phyloP scores from a whole-genome alignment of 257 asterid genomes.

The Jasminum sambac region DNA sequence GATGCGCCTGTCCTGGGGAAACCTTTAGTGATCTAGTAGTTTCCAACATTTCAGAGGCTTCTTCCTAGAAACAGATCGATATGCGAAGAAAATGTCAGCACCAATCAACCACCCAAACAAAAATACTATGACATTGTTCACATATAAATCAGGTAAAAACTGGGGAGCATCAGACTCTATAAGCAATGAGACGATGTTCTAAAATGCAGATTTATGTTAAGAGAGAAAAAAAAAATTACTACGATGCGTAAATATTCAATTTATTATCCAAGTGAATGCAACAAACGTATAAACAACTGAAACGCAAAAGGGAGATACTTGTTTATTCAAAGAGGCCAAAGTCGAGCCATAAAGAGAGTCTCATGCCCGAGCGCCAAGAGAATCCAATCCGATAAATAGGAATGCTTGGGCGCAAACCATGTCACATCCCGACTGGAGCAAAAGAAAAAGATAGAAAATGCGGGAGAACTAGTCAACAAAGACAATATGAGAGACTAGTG shows the following conservation, averaged over 20 bases:
- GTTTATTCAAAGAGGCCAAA: too few species aligned
- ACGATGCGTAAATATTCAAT: neutral
- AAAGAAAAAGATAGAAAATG: too few species aligned
- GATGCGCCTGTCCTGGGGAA: conserved; percentile 81
- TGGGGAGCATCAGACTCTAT: neutral
- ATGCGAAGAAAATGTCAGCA: conserved; percentile 15
- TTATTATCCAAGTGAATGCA: neutral
- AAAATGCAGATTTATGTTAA: neutral
- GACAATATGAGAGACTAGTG: neutral
- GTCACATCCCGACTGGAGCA: too few species aligned
- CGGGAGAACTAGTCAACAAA: too few species aligned
- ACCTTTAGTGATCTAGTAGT: conserved; percentile 37
- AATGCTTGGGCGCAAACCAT: too few species aligned
- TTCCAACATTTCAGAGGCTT: conserved; percentile 44
- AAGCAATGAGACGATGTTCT: neutral
- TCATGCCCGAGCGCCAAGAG: too few species aligned
- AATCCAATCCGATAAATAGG: too few species aligned
- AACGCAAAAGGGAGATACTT: neutral
- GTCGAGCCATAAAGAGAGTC: too few species aligned
- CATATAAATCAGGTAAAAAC: neutral
- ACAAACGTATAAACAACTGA: neutral
- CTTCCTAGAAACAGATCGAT: conserved; percentile 56
- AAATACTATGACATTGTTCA: conserved; percentile 13
- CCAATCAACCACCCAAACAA: conserved; percentile 15
- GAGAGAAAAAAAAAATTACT: neutral